Conservation (phyloP, 2,329 filamentous ascomycete species). For the Calycina marina region DNA sequence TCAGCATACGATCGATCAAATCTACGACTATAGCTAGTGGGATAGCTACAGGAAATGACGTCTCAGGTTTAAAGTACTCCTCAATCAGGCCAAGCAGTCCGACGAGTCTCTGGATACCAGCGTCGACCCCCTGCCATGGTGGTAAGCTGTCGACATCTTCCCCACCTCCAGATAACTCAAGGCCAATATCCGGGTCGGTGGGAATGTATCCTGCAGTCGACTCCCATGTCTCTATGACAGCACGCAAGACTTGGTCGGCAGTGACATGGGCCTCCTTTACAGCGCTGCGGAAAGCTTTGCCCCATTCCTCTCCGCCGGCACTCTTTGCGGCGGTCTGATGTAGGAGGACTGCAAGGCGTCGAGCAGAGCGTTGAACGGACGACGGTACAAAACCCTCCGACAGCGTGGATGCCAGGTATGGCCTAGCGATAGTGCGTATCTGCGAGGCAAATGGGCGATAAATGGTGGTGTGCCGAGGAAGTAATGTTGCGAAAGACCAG, state of each 20-base stretch:
- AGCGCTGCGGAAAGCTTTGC: constrained; percentile 44
- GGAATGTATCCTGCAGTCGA: constrained; percentile 38
- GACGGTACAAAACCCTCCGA: constrained; percentile 36
- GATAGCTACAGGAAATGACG: constrained; percentile 49
- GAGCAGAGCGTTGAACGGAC: constrained; percentile 41
- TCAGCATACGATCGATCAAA: constrained; percentile 53
- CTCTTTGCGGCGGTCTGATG: constrained; percentile 74
- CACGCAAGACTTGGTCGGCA: constrained; percentile 63
- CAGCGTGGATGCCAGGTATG: constrained; percentile 49
- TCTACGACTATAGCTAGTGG: constrained; percentile 56
- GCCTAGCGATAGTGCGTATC: constrained; percentile 44
- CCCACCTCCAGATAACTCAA: constrained; percentile 33
- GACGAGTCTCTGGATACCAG: constrained; percentile 55
- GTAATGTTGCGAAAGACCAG: constrained; percentile 53
- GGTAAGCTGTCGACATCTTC: constrained; percentile 38
- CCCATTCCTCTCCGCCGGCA: constrained; percentile 65
- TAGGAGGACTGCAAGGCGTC: constrained; percentile 53
- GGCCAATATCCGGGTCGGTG: constrained; percentile 30
- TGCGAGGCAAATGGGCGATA: constrained; percentile 64
- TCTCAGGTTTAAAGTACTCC: constrained; percentile 47
- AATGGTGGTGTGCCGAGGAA: constrained; percentile 71
- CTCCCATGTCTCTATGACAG: constrained; percentile 71
- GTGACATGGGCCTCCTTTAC: constrained; percentile 54
- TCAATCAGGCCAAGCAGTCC: constrained; percentile 51
- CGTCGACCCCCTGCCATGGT: constrained; percentile 58